Percentiles rank a stretch among this genome's conserved stretches.
Evolutionary conservation across 441 rosid species (phyloP).

Genomic region (Populus hybrid): DNA sequence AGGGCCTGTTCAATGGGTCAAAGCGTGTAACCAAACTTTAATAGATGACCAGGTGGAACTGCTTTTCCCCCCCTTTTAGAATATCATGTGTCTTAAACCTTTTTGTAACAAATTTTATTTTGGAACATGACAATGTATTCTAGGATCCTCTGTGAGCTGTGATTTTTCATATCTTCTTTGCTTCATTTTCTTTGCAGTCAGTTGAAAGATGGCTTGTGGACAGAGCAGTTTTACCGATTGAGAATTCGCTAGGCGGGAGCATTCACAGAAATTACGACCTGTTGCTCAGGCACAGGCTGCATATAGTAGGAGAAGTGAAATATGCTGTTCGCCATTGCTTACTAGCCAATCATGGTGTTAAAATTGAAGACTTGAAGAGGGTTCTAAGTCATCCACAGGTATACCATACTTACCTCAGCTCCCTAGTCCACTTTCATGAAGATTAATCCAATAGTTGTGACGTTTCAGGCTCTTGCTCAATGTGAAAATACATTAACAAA

Average conservation of each 20-base stretch:
- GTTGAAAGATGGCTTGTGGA: slow-evolving; percentile 95
- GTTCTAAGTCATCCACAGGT: slow-evolving; percentile 99
- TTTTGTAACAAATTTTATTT: not conserved
- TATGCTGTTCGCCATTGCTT: slow-evolving; percentile 94
- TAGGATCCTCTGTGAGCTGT: not conserved
- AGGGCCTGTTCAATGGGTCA: not conserved
- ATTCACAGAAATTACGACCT: slow-evolving; percentile 96
- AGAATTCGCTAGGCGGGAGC: slow-evolving; percentile 95
- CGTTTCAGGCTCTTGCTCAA: slow-evolving; percentile 90
- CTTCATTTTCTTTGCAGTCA: slow-evolving; percentile 39
- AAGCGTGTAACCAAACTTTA: not conserved
- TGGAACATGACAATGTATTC: not conserved
- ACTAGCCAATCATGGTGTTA: slow-evolving; percentile 81
- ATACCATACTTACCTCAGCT: slow-evolving; percentile 5
- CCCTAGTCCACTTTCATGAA: slow-evolving; percentile 7
- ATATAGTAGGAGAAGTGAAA: slow-evolving; percentile 95
- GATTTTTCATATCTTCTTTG: not conserved
- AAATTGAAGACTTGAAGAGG: slow-evolving; percentile 69
- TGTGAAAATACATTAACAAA: slow-evolving; percentile 87
- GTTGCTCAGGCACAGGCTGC: slow-evolving; percentile 83
- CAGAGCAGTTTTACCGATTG: slow-evolving; percentile 88
- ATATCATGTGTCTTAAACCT: not conserved
- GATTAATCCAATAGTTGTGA: not conserved
- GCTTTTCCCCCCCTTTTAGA: not conserved
- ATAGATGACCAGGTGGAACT: not conserved